A percentile compares a stretch with the other conserved stretches of the same genome.
These are phyloP conservation scores for Leccinum truebloodii DNA, from an alignment of 768 basidiomycete species.

Conservation along the genomic window DNA sequence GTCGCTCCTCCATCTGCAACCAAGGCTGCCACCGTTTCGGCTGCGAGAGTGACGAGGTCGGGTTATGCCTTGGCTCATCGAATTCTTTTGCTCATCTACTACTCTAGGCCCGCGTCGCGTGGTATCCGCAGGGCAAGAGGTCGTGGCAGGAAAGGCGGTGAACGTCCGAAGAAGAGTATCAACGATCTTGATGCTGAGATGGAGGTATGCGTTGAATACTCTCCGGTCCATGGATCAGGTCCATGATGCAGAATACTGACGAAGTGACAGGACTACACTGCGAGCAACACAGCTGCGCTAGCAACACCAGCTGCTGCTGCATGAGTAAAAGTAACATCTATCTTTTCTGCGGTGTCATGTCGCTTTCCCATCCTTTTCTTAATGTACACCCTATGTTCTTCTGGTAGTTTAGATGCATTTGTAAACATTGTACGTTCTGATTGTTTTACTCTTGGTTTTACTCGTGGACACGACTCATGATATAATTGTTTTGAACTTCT, in stretches of 20 bases:
- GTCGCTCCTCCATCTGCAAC: conserved; percentile 69
- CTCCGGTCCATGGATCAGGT: too few species aligned
- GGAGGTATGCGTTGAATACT: conserved; percentile 61
- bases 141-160: conserved; percentile 44
- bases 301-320: conserved; percentile 44
- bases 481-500: too few species aligned
- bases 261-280: conserved; percentile 61
- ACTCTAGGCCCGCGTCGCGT: conserved; percentile 33
- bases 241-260: not conserved
- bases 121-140: conserved; percentile 51
- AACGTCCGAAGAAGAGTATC: conserved; percentile 74
- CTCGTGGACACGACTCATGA: too few species aligned
- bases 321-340: conserved; percentile 8
- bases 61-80: conserved; percentile 13
- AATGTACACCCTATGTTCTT: conserved; percentile 10
- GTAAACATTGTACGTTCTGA: conserved; percentile 21
- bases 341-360: not conserved
- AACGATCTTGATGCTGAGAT: conserved; percentile 98
- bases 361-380: not conserved
- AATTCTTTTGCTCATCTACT: conserved; percentile 5
- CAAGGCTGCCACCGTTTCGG: conserved; percentile 20
- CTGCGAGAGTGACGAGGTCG: conserved; percentile 38
- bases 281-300: conserved; percentile 46
- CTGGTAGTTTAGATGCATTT: conserved; percentile 23
- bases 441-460: conserved; percentile 7